Percentiles rank a stretch among this genome's conserved stretches.
These are phyloP conservation scores for Yamadazyma sp. DNA, from an alignment of 1,139 yeast species.

Conservation along the genomic window DNA sequence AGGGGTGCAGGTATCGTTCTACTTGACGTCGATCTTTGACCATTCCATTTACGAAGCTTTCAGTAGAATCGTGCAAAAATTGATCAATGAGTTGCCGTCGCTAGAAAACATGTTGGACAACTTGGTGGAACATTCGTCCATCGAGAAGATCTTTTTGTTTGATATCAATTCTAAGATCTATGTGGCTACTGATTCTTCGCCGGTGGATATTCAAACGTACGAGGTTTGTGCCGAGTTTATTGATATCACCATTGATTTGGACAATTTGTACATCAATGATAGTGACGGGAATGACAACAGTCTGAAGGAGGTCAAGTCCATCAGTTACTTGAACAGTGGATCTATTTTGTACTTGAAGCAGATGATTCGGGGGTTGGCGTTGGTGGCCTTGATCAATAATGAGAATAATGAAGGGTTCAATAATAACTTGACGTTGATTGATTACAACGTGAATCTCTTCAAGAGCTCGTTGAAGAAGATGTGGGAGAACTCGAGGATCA, in stretches of 20 bases:
- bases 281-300: slow-evolving; percentile 11
- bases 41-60: slow-evolving; percentile 96
- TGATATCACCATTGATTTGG: slow-evolving; percentile 88
- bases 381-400: slow-evolving; percentile 80
- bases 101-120: slow-evolving; percentile 87
- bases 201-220: slow-evolving; percentile 92
- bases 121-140: slow-evolving; percentile 82
- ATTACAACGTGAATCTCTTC: slow-evolving; percentile 83
- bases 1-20: slow-evolving; percentile 88
- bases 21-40: slow-evolving; percentile 89
- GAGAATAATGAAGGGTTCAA: slow-evolving; percentile 47
- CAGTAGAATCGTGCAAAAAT: slow-evolving; percentile 86
- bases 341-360: slow-evolving; percentile 79
- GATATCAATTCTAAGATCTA: slow-evolving; percentile 93
- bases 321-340: slow-evolving; percentile 79
- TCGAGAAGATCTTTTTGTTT: slow-evolving; percentile 89
- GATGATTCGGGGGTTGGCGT: slow-evolving; percentile 89
- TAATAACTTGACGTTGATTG: slow-evolving; percentile 70
- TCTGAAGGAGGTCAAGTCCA: slow-evolving; percentile 53
- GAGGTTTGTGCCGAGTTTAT: slow-evolving; percentile 97
- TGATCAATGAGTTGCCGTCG: slow-evolving; percentile 85
- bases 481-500: slow-evolving; percentile 51
- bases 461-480: slow-evolving; percentile 76
- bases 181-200: slow-evolving; percentile 93
- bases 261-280: slow-evolving; percentile 60